Evolutionary conservation across 164 flowering plant species (phyloP).

Genomic region (Echeveria elegans): DNA sequence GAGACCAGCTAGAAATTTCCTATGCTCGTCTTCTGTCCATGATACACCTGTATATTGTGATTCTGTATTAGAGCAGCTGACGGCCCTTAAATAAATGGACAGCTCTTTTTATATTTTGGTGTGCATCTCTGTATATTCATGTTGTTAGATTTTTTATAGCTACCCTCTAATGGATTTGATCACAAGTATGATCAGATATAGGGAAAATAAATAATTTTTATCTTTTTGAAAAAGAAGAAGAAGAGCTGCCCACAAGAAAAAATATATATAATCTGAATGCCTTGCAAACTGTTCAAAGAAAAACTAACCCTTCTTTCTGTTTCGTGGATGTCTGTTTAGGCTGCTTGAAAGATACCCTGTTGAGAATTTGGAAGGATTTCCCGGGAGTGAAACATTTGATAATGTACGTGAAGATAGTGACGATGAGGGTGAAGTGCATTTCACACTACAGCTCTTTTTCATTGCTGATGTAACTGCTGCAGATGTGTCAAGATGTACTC

Average conservation of each 20-base stretch:
- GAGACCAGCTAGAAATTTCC: not conserved
- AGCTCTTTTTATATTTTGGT: no score
- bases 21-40: constrained; percentile 8
- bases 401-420: not conserved
- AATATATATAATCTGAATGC: no score
- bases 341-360: not conserved
- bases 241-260: no score
- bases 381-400: not conserved
- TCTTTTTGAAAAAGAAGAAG: no score
- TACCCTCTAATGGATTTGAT: no score
- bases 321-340: not conserved
- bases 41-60: constrained; percentile 1
- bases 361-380: not conserved
- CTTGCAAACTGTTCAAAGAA: no score
- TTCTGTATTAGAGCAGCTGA: no score
- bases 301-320: constrained; percentile 2
- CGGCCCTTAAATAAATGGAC: no score
- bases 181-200: no score
- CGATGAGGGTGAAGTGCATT: not conserved
- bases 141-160: no score
- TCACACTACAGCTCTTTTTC: constrained; percentile 4
- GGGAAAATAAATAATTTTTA: no score
- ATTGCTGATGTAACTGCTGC: not conserved
- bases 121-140: no score
- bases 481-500: not conserved